Percentiles rank a stretch among this genome's conserved stretches.
Conservation (phyloP, 2,329 filamentous ascomycete species). For the Colletotrichum camelliae region DNA sequence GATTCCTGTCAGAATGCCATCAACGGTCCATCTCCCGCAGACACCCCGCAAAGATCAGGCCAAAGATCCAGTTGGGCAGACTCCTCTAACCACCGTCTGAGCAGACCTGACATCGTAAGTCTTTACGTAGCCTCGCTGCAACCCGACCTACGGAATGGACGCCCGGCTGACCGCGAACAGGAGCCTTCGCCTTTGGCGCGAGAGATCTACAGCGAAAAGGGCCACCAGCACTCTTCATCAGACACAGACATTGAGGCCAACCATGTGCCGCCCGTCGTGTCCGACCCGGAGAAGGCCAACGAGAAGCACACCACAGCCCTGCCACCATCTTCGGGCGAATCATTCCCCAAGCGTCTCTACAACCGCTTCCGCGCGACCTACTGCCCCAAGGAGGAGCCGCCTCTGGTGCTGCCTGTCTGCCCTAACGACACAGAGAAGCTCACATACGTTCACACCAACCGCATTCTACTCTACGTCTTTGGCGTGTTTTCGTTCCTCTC, state of each 20-base stretch:
- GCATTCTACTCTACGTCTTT: constrained; percentile 42
- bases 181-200: constrained; percentile 20
- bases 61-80: constrained; percentile 10
- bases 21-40: neutral
- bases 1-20: constrained; percentile 13
- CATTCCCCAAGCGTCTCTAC: constrained; percentile 26
- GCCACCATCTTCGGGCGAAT: neutral
- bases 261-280: constrained; percentile 5
- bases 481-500: constrained; percentile 44
- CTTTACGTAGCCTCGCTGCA: neutral
- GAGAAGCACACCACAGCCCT: constrained; percentile 19
- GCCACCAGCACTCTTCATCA: neutral
- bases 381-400: constrained; percentile 35
- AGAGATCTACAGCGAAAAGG: constrained; percentile 19
- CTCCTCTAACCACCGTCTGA: constrained; percentile 16
- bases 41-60: neutral
- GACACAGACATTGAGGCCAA: constrained; percentile 15
- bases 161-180: neutral
- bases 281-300: constrained; percentile 9
- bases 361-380: constrained; percentile 34
- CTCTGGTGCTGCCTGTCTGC: constrained; percentile 37
- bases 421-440: constrained; percentile 45
- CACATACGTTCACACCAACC: constrained; percentile 42
- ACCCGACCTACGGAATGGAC: too few relatives aligned
- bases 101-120: constrained; percentile 20